Conservation (phyloP, 345 rosid genomes). For the Boechera retrofracta region DNA sequence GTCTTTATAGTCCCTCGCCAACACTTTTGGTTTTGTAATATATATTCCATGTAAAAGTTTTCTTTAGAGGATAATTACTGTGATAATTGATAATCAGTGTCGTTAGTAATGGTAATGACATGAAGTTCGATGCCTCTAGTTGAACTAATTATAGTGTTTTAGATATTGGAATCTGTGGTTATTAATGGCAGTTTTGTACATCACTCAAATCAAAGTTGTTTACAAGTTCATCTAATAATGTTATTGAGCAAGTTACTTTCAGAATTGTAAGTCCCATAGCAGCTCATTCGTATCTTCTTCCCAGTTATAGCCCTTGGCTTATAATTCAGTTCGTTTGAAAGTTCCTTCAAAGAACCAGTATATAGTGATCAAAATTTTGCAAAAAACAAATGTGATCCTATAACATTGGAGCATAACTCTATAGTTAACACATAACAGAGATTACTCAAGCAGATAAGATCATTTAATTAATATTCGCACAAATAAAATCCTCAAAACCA, state of each 20-base stretch:
- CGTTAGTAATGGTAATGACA: too few relatives aligned
- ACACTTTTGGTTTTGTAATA: constrained; percentile 6
- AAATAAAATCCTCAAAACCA: constrained; percentile 46
- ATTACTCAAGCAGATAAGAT: constrained; percentile 45
- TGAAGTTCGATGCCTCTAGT: not conserved
- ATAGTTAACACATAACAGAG: constrained; percentile 46
- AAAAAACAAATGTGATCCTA: constrained; percentile 21
- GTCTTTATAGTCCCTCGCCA: constrained; percentile 19
- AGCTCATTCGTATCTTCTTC: not conserved
- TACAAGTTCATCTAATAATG: not conserved
- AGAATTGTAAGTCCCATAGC: not conserved
- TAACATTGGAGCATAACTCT: constrained; percentile 47
- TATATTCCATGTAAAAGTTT: too few relatives aligned
- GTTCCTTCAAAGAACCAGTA: not conserved
- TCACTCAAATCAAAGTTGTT: not conserved
- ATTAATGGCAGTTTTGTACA: not conserved
- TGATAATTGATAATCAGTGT: not conserved
- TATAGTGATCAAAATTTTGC: not conserved
- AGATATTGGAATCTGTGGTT: not conserved
- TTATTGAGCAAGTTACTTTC: not conserved
- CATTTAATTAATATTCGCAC: constrained; percentile 34
- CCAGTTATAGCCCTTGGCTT: not conserved
- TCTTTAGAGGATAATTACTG: not conserved
- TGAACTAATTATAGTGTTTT: not conserved
- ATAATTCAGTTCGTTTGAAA: not conserved